phyloP scores from a whole-genome alignment of 805 yeast genomes.

The Saturnispora besseyi region DNA sequence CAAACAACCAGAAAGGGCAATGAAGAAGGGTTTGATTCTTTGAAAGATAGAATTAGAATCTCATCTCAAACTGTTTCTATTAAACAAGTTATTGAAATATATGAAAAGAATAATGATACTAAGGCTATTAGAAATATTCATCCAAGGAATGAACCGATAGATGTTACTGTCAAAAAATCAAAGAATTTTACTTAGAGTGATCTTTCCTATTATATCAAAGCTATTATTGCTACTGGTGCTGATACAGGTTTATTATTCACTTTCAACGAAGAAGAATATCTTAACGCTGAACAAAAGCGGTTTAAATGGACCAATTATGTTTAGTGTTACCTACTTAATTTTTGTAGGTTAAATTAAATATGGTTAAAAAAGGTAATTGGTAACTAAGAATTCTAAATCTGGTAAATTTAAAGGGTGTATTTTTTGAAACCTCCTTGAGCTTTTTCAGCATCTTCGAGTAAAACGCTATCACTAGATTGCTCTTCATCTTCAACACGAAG shows the following conservation, averaged over 20 bases:
- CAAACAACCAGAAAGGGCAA: conserved; percentile 30
- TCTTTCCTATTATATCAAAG: conserved; percentile 32
- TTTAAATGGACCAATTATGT: conserved; percentile 35
- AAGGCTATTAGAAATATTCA: conserved; percentile 27
- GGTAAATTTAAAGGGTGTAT: neutral
- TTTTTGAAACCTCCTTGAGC: neutral
- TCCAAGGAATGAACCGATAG: conserved; percentile 27
- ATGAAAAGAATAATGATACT: conserved; percentile 32
- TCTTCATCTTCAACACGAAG: neutral
- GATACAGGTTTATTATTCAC: conserved; percentile 32
- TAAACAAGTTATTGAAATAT: conserved; percentile 31
- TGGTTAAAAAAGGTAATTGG: neutral
- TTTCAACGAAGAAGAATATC: conserved; percentile 31
- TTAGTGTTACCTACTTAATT: neutral
- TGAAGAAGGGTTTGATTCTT: conserved; percentile 17
- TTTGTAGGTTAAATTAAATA: neutral
- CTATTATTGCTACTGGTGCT: conserved; percentile 30
- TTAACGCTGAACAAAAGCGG: conserved; percentile 37
- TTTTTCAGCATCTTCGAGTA: neutral
- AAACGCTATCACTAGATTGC: neutral
- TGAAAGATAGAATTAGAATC: conserved; percentile 39
- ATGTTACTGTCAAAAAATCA: conserved; percentile 26
- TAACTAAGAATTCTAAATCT: neutral
- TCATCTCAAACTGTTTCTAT: conserved; percentile 34
- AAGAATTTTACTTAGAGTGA: conserved; percentile 27